Percentiles rank a stretch among this genome's conserved stretches.
Conservation (phyloP, 1,284 basidiomycete species). For the Cryptococcus amylolentus region DNA sequence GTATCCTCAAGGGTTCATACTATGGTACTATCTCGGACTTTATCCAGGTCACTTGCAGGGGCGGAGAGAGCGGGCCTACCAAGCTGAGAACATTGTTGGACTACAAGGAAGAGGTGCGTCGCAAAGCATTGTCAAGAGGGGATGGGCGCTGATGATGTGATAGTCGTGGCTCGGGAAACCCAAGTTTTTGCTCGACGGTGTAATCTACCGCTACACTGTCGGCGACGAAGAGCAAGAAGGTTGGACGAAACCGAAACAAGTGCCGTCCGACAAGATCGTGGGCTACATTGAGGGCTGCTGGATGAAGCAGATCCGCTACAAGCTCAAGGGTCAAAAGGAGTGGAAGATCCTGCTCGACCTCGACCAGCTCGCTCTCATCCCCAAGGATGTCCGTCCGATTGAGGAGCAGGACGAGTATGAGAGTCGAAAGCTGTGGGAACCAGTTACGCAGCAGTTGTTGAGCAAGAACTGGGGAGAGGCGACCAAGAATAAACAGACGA, state of each 20-base stretch:
- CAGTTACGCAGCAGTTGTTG: constrained; percentile 70
- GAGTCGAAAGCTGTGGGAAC: constrained; percentile 84
- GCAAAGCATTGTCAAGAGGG: neutral
- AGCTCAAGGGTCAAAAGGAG: constrained; percentile 64
- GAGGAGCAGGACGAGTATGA: constrained; percentile 74
- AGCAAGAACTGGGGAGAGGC: constrained; percentile 86
- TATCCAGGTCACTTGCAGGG: constrained; percentile 76
- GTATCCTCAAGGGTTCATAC: constrained; percentile 68
- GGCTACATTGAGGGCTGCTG: constrained; percentile 86
- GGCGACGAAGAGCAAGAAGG: constrained; percentile 57
- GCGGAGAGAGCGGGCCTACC: constrained; percentile 58
- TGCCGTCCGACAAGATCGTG: constrained; percentile 72
- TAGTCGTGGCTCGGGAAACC: constrained; percentile 89
- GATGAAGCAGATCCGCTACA: constrained; percentile 78
- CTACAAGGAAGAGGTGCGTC: constrained; percentile 88
- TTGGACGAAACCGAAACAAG: constrained; percentile 87
- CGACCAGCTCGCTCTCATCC: constrained; percentile 66
- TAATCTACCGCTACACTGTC: constrained; percentile 70
- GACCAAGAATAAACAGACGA: constrained; percentile 76
- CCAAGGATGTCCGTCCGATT: constrained; percentile 79
- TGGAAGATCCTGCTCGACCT: constrained; percentile 73
- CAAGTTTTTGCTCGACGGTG: constrained; percentile 82
- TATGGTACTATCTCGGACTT: constrained; percentile 69
- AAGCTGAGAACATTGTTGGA: constrained; percentile 79
- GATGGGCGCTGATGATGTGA: constrained; percentile 3